These are phyloP conservation scores for Linnemannia exigua DNA, from an alignment of 192 early-diverging fungal genomes.

Conservation along the genomic window DNA sequence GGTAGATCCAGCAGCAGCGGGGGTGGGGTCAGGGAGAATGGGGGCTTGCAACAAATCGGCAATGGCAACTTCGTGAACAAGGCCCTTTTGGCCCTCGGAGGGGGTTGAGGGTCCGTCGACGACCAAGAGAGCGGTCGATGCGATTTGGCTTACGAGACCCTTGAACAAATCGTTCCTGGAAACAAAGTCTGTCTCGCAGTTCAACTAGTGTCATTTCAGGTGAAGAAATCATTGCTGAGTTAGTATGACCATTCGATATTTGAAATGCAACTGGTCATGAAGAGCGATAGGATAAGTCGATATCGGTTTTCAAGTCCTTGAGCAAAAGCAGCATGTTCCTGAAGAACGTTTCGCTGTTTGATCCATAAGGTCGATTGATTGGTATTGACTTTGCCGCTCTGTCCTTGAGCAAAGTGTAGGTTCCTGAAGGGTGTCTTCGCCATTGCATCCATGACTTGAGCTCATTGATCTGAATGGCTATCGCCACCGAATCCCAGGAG, in stretches of 20 bases:
- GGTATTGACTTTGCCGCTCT: too few relatives aligned
- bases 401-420: too few relatives aligned
- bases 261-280: too few relatives aligned
- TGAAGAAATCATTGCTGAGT: neutral
- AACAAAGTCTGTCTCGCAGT: conserved; percentile 98
- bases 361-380: too few relatives aligned
- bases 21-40: conserved; percentile 65
- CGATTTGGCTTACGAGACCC: conserved; percentile 74
- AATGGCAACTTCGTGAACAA: conserved; percentile 58
- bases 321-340: too few relatives aligned
- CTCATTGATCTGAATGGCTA: too few relatives aligned
- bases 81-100: conserved; percentile 14
- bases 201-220: conserved; percentile 69
- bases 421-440: too few relatives aligned
- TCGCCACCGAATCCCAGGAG: neutral
- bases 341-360: too few relatives aligned
- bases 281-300: too few relatives aligned
- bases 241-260: neutral
- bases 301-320: too few relatives aligned
- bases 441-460: too few relatives aligned
- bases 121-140: conserved; percentile 66
- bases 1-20: conserved; percentile 16
- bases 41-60: conserved; percentile 60
- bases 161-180: conserved; percentile 86
- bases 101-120: conserved; percentile 28